Evolutionary conservation across 2,329 filamentous ascomycete genomes (phyloP).

Genomic region (Ophiocordyceps sinensis): DNA sequence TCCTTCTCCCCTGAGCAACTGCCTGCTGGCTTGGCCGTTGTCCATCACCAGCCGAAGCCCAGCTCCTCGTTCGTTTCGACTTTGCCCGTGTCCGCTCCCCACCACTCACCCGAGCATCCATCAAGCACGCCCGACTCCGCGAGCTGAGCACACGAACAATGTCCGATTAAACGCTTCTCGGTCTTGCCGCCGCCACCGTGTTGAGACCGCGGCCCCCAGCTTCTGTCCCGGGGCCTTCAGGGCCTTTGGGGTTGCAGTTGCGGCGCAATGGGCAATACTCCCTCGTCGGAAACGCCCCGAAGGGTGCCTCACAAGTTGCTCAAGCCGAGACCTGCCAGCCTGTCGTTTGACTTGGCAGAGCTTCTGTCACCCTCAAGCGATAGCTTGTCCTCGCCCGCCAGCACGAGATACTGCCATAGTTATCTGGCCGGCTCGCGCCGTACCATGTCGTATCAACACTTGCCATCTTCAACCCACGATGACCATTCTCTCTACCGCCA

Average conservation of each 20-base stretch:
- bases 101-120: too few species aligned
- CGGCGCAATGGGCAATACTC: slow-evolving; percentile 34
- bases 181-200: neutral
- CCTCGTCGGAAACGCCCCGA: slow-evolving; percentile 28
- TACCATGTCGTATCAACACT: neutral
- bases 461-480: neutral
- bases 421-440: slow-evolving; percentile 15
- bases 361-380: slow-evolving; percentile 17
- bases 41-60: too few species aligned
- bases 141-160: too few species aligned
- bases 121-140: too few species aligned
- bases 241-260: neutral
- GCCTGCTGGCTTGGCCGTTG: too few species aligned
- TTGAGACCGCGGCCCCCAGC: neutral
- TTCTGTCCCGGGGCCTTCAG: neutral
- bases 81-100: too few species aligned
- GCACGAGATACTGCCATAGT: slow-evolving; percentile 15
- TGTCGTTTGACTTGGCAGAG: slow-evolving; percentile 19
- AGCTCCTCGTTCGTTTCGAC: too few species aligned
- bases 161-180: neutral
- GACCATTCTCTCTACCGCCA: neutral
- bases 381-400: slow-evolving; percentile 3
- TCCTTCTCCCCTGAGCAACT: too few species aligned
- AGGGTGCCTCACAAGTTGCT: slow-evolving; percentile 32
- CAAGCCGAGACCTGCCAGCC: slow-evolving; percentile 30